These are phyloP conservation scores for Nothopassalora personata DNA, from an alignment of 2,329 filamentous ascomycete genomes.

Conservation along the genomic window DNA sequence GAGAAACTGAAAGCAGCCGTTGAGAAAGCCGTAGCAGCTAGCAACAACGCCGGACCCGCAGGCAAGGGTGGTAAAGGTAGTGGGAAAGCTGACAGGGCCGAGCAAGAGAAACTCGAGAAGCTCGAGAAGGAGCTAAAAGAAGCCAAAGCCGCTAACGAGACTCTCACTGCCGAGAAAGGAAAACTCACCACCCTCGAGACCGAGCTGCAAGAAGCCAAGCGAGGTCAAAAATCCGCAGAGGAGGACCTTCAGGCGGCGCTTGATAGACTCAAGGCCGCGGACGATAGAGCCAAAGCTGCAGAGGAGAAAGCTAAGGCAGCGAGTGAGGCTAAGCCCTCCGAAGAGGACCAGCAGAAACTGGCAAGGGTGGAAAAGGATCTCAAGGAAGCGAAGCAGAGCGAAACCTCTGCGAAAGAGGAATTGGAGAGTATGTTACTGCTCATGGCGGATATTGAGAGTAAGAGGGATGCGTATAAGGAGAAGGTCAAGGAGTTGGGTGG, in stretches of 20 bases:
- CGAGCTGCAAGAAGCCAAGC: slow-evolving; percentile 8
- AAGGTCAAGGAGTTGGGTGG: slow-evolving; percentile 29
- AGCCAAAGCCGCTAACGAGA: neutral
- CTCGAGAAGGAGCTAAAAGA: slow-evolving; percentile 7
- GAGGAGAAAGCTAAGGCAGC: slow-evolving; percentile 6
- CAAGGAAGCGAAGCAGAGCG: slow-evolving; percentile 8
- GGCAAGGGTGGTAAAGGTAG: slow-evolving; percentile 2
- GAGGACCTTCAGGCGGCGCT: slow-evolving; percentile 9
- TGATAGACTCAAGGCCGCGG: slow-evolving; percentile 7
- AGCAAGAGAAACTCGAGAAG: neutral
- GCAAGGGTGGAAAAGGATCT: slow-evolving; percentile 17
- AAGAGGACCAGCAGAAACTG: slow-evolving; percentile 6
- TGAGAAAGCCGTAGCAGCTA: slow-evolving; percentile 4
- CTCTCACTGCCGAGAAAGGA: slow-evolving; percentile 6
- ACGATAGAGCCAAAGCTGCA: slow-evolving; percentile 15
- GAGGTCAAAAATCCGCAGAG: slow-evolving; percentile 12
- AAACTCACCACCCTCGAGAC: slow-evolving; percentile 10
- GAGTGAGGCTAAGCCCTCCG: slow-evolving; percentile 1
- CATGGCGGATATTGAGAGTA: slow-evolving; percentile 45
- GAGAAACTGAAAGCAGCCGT: slow-evolving; percentile 6
- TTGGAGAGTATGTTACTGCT: slow-evolving; percentile 37
- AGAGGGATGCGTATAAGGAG: slow-evolving; percentile 30
- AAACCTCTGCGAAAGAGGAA: slow-evolving; percentile 20
- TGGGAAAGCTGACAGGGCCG: neutral
- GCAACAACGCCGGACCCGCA: slow-evolving; percentile 4